Evolutionary conservation across 164 flowering plant genomes (phyloP).

Genomic region (Macadamia tetraphylla): DNA sequence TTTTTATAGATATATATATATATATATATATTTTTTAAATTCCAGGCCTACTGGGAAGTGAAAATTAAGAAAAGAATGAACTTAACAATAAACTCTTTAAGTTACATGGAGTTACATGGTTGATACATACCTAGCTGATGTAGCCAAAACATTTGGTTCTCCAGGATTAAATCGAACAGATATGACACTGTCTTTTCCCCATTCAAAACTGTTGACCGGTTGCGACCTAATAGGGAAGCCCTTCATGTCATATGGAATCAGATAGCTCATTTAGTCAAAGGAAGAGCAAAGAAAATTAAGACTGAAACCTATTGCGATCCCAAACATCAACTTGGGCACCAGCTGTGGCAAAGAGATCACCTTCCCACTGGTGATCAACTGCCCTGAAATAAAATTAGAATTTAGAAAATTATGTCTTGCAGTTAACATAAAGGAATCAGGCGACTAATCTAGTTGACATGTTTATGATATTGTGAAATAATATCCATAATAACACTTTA

Average conservation of each 20-base stretch:
- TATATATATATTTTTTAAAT: too few relatives aligned
- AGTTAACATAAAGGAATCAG: not conserved
- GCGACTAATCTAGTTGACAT: not conserved
- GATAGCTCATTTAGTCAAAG: not conserved
- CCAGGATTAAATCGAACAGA: slow-evolving; percentile 92
- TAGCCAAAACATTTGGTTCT: slow-evolving; percentile 74
- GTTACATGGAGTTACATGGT: not conserved
- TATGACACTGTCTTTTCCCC: slow-evolving; percentile 73
- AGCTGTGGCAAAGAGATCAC: slow-evolving; percentile 85
- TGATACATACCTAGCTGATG: slow-evolving; percentile 65
- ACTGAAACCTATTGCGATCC: slow-evolving; percentile 82
- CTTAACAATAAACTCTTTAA: not conserved
- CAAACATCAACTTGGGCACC: slow-evolving; percentile 95
- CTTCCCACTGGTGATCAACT: slow-evolving; percentile 89
- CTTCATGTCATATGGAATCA: slow-evolving; percentile 7
- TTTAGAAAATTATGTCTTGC: not conserved
- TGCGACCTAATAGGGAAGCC: slow-evolving; percentile 53
- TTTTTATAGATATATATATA: too few relatives aligned
- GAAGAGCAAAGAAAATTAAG: not conserved
- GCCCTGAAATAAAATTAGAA: slow-evolving; percentile 37
- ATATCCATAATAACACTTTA: not conserved
- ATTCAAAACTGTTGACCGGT: slow-evolving; percentile 72
- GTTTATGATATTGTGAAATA: not conserved
- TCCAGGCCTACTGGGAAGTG: too few relatives aligned
- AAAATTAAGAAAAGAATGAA: too few relatives aligned